Evolutionary conservation across 768 basidiomycete species (phyloP).

Genomic region (Suillus subalutaceus): DNA sequence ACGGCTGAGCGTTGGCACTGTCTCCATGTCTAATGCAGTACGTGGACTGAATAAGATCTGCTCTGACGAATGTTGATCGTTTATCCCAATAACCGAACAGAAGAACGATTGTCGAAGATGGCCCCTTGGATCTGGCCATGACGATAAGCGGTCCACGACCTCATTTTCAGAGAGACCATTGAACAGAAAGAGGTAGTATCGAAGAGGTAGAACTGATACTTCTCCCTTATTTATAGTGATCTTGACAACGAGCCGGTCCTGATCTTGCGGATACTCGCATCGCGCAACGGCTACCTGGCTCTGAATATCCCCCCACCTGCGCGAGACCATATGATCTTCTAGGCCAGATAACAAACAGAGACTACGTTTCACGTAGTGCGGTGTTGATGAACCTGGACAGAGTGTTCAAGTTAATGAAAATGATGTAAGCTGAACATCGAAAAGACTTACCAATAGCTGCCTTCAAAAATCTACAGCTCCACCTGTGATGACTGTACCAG

Average conservation of each 20-base stretch:
- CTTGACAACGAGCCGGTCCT: not conserved
- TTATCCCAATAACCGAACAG: not conserved
- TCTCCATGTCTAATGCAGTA: not conserved
- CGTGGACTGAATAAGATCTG: not conserved
- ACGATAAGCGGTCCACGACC: not conserved
- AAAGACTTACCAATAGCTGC: not conserved
- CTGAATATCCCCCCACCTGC: not conserved
- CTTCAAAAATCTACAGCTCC: not conserved
- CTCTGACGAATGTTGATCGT: not conserved
- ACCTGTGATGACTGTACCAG: not conserved
- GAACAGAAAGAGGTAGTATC: constrained; percentile 3
- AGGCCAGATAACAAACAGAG: not conserved
- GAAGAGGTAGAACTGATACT: constrained; percentile 1
- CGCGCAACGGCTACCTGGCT: not conserved
- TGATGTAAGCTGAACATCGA: not conserved
- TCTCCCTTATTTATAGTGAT: not conserved
- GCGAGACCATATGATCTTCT: not conserved
- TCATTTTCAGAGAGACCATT: not conserved
- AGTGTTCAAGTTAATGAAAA: not conserved
- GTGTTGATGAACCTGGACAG: not conserved
- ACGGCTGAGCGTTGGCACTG: not conserved
- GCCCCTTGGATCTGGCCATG: not conserved
- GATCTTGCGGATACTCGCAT: not conserved
- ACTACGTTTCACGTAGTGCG: constrained; percentile 1
- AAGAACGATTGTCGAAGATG: not conserved